These are phyloP conservation scores for Cladosporium sp. DNA, from an alignment of 2,329 filamentous ascomycete genomes.

Conservation along the genomic window DNA sequence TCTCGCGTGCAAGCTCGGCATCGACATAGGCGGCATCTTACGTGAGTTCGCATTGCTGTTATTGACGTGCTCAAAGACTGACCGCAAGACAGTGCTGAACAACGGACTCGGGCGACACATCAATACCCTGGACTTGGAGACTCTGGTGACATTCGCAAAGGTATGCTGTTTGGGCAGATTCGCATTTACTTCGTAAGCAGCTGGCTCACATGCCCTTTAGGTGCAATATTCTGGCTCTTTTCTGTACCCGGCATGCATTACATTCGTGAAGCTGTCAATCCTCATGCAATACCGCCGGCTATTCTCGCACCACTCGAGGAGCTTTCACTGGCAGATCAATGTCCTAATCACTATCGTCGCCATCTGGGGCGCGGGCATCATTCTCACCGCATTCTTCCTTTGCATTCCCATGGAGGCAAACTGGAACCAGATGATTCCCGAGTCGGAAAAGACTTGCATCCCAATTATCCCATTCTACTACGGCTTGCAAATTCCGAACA, in stretches of 20 bases:
- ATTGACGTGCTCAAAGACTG: not conserved
- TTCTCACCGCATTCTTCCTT: conserved; percentile 15
- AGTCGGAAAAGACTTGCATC: conserved; percentile 10
- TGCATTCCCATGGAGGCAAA: conserved; percentile 15
- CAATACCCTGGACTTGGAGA: not conserved
- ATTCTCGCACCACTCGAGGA: conserved; percentile 10
- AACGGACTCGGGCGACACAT: conserved; percentile 15
- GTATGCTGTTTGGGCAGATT: no score
- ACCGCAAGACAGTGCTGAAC: conserved; percentile 9
- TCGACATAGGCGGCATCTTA: conserved; percentile 16
- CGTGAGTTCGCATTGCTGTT: conserved; percentile 1
- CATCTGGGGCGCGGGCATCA: conserved; percentile 15
- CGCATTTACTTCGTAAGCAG: no score
- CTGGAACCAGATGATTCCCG: conserved; percentile 10
- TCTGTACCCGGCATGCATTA: conserved; percentile 17
- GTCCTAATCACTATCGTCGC: conserved; percentile 13
- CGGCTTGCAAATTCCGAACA: conserved; percentile 20
- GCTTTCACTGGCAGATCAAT: conserved; percentile 13
- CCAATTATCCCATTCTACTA: conserved; percentile 17
- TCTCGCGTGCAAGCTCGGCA: conserved; percentile 15
- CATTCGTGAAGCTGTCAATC: conserved; percentile 17
- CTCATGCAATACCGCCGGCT: conserved; percentile 16
- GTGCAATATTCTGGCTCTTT: conserved; percentile 16
- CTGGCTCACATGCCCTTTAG: no score
- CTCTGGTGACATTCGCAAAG: conserved; percentile 11